phyloP scores from a whole-genome alignment of 768 basidiomycete genomes.

The Xerocomellus chrysenteron region DNA sequence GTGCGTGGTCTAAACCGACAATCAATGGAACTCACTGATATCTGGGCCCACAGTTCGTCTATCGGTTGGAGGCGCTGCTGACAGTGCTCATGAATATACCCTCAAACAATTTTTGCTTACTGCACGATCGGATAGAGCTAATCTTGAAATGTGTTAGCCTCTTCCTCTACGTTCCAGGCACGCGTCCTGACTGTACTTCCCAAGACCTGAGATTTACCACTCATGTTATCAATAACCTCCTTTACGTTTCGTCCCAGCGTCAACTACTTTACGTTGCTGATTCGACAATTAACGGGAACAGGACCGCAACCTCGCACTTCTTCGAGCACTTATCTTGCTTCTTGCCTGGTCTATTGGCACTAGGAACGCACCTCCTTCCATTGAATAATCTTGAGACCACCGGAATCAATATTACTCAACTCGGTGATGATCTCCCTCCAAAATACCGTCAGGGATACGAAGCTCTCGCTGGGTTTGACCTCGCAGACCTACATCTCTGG shows the following conservation, averaged over 20 bases:
- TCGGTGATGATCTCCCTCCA: constrained; percentile 29
- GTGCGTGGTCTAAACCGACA: constrained; percentile 37
- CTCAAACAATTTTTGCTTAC: constrained; percentile 73
- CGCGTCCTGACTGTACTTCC: constrained; percentile 3
- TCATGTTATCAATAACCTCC: constrained; percentile 58
- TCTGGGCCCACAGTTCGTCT: constrained; percentile 34
- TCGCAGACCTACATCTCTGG: constrained; percentile 70
- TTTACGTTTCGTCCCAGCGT: constrained; percentile 66
- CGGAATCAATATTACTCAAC: constrained; percentile 45
- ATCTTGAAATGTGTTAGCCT: constrained; percentile 64
- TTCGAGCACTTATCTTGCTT: constrained; percentile 81
- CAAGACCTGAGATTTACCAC: constrained; percentile 62
- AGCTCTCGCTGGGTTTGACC: constrained; percentile 44
- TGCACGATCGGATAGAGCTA: constrained; percentile 55
- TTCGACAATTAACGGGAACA: constrained; percentile 29
- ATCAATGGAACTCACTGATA: background rate
- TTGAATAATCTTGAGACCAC: constrained; percentile 49
- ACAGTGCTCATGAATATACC: constrained; percentile 77
- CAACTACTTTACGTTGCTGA: constrained; percentile 71
- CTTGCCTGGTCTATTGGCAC: constrained; percentile 70
- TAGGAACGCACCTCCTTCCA: constrained; percentile 64
- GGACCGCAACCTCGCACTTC: constrained; percentile 41
- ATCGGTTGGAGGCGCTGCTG: constrained; percentile 65
- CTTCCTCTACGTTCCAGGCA: background rate
- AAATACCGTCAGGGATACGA: constrained; percentile 32